These are phyloP conservation scores for Pistacia atlantica DNA, from an alignment of 345 rosid species.

Conservation along the genomic window DNA sequence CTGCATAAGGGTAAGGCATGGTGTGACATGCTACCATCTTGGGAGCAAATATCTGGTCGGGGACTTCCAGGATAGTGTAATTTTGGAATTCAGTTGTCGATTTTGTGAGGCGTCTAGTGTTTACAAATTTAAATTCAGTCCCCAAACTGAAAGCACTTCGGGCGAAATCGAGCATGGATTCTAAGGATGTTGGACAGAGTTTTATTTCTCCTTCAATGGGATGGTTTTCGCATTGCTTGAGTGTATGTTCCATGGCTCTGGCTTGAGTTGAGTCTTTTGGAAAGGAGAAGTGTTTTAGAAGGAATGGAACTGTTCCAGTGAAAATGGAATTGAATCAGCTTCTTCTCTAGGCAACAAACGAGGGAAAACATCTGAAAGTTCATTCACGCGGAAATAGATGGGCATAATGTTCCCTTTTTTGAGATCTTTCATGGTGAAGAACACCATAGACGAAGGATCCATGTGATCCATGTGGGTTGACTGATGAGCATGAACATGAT, in stretches of 20 bases:
- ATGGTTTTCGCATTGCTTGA: constrained; percentile 17
- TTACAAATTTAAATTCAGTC: constrained; percentile 13
- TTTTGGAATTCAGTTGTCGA: constrained; percentile 23
- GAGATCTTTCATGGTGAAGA: constrained; percentile 1
- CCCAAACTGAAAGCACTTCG: constrained; percentile 23
- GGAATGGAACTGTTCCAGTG: constrained; percentile 4
- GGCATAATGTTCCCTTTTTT: background rate
- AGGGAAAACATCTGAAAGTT: background rate
- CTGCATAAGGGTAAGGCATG: constrained; percentile 37
- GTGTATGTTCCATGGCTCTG: constrained; percentile 21
- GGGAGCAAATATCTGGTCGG: constrained; percentile 15
- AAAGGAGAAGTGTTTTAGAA: constrained; percentile 29
- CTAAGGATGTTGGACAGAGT: constrained; percentile 24
- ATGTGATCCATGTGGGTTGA: background rate
- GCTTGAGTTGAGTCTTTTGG: constrained; percentile 22
- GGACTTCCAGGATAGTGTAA: constrained; percentile 29
- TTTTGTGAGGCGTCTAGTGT: constrained; percentile 24
- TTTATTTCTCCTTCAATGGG: constrained; percentile 31
- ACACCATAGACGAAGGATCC: constrained; percentile 5
- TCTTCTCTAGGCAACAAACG: constrained; percentile 17
- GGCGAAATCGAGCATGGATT: constrained; percentile 31
- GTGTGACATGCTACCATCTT: constrained; percentile 35
- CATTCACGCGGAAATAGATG: background rate
- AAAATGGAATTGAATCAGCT: constrained; percentile 30
- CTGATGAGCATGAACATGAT: background rate